Base-by-base conservation (phyloP, 2,329 filamentous ascomycete species). In the Penicillium sp. region DNA sequence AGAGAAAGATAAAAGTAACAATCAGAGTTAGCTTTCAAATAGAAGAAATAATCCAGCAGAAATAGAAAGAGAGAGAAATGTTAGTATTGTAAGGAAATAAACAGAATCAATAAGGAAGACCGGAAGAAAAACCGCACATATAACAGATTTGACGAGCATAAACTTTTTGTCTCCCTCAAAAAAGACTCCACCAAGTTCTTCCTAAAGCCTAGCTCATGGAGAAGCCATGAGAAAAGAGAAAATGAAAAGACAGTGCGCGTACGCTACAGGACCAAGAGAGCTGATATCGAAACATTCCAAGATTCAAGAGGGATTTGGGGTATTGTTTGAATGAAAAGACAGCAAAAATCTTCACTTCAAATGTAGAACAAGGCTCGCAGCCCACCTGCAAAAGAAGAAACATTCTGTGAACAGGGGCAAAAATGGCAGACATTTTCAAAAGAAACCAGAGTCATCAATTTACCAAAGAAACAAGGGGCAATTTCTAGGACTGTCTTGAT, bases 271-370 rank as follows among this genome's bases (percentile, higher is more conserved):
- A 59, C 48, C 35, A 64, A 64, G 59, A 64, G 61, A 62, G 62
- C 60, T 50, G 56, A 48, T 45, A 40, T 48, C 60, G 60, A 56
- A 65, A 60, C 52, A 52, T 51, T 59, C 47, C 57, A 59, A 66
- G 61, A 63, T 55, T 55, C 59, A 66, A 64, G 67, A 65, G 68
- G 67, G 66, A 71, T 67, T 71, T 69, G 70, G 72, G 73, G 72
- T 75, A 75, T 58, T 55, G 52, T 55, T 74, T 73, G 68, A 65
- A 68, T 70, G 72, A 66, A 71, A 66, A 64, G 62, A 62, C 69
- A 71, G 65, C 70, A 68, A 70, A 67, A 70, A 70, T 72, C 71
- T 74, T 71, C 70, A 72, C 72, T 75, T 69, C 68, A 65, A 72
- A 68, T 65, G 65, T 65, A 70, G 67, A 68, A 63, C 58, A 60